These are phyloP conservation scores for Hypoxylon sp. DNA, from an alignment of 2,329 filamentous ascomycete genomes.

Conservation along the genomic window DNA sequence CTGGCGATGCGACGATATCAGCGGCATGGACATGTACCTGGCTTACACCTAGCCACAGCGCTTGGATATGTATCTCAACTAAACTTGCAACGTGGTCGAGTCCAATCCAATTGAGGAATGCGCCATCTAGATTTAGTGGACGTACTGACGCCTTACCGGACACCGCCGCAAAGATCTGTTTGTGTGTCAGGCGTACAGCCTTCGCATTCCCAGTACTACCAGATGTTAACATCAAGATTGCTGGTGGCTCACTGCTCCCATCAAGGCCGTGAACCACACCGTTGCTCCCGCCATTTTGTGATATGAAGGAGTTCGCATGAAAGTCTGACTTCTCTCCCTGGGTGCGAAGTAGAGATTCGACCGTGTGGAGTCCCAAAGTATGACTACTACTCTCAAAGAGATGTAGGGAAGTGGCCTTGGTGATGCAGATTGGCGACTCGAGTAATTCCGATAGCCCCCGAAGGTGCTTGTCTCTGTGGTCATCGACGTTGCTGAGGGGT, in stretches of 20 bases:
- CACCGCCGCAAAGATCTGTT: conserved; percentile 60
- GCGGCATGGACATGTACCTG: conserved; percentile 63
- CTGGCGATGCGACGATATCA: conserved; percentile 58
- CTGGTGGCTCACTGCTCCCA: neutral
- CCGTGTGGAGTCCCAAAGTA: conserved; percentile 7
- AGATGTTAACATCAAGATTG: conserved; percentile 65
- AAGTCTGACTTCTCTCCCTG: neutral
- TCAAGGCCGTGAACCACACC: no score
- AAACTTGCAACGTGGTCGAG: conserved; percentile 69
- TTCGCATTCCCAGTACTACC: conserved; percentile 67
- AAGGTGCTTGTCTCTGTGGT: conserved; percentile 42
- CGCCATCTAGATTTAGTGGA: conserved; percentile 49
- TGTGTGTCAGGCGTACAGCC: conserved; percentile 61
- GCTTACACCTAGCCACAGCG: conserved; percentile 58
- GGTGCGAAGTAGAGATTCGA: conserved; percentile 13
- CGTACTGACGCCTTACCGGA: conserved; percentile 56
- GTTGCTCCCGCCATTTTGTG: no score
- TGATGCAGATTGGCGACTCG: conserved; percentile 42
- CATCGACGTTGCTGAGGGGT: conserved; percentile 41
- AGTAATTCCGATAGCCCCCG: conserved; percentile 16
- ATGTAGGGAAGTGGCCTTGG: conserved; percentile 13
- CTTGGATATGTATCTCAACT: conserved; percentile 66
- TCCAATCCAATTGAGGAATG: conserved; percentile 64
- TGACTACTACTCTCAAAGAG: conserved; percentile 33
- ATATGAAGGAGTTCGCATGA: neutral